Evolutionary conservation across 2,329 filamentous ascomycete genomes (phyloP), one percentile per base, ranked within the genome.

Genomic region (Xylaria sp.): DNA sequence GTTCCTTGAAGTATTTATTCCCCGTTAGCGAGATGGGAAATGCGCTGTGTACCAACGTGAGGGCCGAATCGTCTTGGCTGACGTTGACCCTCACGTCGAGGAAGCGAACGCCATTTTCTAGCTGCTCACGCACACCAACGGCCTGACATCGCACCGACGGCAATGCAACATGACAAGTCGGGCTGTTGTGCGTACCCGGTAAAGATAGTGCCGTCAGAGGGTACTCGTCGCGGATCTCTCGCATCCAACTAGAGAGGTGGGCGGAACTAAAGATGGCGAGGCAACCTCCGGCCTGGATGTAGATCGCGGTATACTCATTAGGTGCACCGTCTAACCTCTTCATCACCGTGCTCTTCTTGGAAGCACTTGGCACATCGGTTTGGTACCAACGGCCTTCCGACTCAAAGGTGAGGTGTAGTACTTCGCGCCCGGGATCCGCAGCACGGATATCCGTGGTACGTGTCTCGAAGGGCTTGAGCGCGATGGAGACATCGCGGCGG

Each of bases 61-160:
- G 84, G 42, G 86, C 84, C 73, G 92, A 87, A 67, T 86, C 85
- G 65, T 82, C 81, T 37, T 75, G 67, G 67, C 72, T 78, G 58
- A 79, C 81, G 37, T 79, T 82, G 58, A 97, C 90, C 54, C 95
- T 89, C 65, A 99, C 87, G 75, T 99, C 95, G 69, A 99, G 88
- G 82, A 97, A 98, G 54, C 95, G 92, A 47, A 98, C 90, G 28
- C 95, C 95, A 74, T 97, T 94, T 60, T 88, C 83, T 28, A 99
- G 87, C 78, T 99, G 95, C 56, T 89, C 87, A 51, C 83, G 82
- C 4, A 96, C 84, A 64, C 86, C 82, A 17, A 94, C 92, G 35
- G 91, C 89, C 79, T 99, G 95, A 77, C 95, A 98, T 40, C 95
- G 90, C 38, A 98, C 95, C 1, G 92, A 96, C 1, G 95, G 95